A percentile compares a stretch with the other conserved stretches of the same genome.
These are phyloP conservation scores for Blastocystis sp. DNA, from an alignment of 352 stramenopile genomes.

Conservation along the genomic window DNA sequence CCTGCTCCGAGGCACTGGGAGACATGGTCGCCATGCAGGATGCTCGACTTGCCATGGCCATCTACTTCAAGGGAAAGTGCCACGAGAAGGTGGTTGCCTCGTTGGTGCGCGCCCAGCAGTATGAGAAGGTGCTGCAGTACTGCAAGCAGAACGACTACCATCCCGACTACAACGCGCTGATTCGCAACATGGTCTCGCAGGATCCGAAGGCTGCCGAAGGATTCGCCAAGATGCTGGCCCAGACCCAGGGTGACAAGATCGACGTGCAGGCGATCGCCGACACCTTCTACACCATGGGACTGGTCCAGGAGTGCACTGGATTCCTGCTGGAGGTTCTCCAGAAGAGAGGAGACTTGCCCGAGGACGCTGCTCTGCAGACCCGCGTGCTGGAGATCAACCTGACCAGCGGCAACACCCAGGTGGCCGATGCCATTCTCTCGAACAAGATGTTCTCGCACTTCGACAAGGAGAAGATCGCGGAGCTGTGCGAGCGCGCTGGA, in stretches of 20 bases:
- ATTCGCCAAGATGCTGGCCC: conserved; percentile 94
- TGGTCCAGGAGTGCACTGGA: conserved; percentile 96
- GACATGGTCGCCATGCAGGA: conserved; percentile 89
- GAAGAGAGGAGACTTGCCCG: conserved; percentile 86
- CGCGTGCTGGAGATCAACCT: conserved; percentile 99
- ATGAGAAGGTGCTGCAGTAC: conserved; percentile 96
- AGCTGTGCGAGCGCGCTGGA: conserved; percentile 92
- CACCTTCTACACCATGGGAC: conserved; percentile 97
- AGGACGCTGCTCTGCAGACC: conserved; percentile 98
- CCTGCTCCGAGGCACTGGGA: conserved; percentile 91
- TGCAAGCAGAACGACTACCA: conserved; percentile 89
- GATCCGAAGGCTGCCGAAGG: conserved; percentile 93
- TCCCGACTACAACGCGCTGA: conserved; percentile 97
- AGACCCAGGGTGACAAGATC: conserved; percentile 86
- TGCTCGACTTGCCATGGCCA: conserved; percentile 92
- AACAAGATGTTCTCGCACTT: conserved; percentile 99
- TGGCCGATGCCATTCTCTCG: conserved; percentile 95
- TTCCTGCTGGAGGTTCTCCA: conserved; percentile 98
- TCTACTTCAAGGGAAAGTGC: conserved; percentile 92
- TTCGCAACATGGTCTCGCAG: conserved; percentile 94
- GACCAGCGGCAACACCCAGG: conserved; percentile 92
- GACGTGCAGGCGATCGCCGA: conserved; percentile 97
- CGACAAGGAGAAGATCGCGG: conserved; percentile 90
- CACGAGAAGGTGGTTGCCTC: conserved; percentile 99
- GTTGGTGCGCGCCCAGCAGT: conserved; percentile 96